phyloP scores from a whole-genome alignment of 1,284 basidiomycete species.

The Leccinum pachyderme region DNA sequence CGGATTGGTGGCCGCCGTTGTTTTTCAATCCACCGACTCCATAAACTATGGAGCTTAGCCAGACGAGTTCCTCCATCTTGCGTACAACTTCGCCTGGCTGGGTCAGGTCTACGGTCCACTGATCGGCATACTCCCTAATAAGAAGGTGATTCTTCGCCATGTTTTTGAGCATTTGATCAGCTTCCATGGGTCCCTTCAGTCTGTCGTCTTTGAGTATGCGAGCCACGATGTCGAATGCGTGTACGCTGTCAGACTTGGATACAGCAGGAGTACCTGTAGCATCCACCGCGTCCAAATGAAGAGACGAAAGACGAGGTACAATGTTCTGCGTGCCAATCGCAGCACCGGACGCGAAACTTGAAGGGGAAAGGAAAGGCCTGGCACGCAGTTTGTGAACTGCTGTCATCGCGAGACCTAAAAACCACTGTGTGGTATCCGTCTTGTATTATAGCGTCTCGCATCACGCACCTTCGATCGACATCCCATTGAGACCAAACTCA shows the following conservation, averaged over 20 bases:
- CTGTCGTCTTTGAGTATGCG: conserved; percentile 25
- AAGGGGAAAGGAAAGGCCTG: conserved; percentile 22
- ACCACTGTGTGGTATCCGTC: neutral
- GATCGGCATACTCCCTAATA: conserved; percentile 18
- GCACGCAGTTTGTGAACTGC: conserved; percentile 16
- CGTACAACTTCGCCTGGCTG: conserved; percentile 36
- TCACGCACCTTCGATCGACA: conserved; percentile 30
- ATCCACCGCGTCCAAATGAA: conserved; percentile 9
- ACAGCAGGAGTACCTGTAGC: neutral
- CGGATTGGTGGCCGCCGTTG: conserved; percentile 38
- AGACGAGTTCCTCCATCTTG: conserved; percentile 49
- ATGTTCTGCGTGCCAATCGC: neutral
- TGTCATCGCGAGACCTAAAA: conserved; percentile 28
- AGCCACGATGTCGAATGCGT: conserved; percentile 31
- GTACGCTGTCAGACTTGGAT: conserved; percentile 14
- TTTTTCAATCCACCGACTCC: conserved; percentile 42
- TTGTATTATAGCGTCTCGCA: neutral
- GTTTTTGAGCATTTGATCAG: neutral
- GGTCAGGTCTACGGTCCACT: conserved; percentile 27
- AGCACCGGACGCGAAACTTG: conserved; percentile 6
- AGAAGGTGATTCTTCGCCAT: conserved; percentile 2
- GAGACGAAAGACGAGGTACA: conserved; percentile 5
- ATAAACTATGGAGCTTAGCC: conserved; percentile 44
- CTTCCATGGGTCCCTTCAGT: conserved; percentile 2
- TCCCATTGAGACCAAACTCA: conserved; percentile 33